A percentile compares a stretch with the other conserved stretches of the same genome.
These are phyloP conservation scores for Akanthomyces muscarius DNA, from an alignment of 2,329 filamentous ascomycete genomes.

Conservation along the genomic window DNA sequence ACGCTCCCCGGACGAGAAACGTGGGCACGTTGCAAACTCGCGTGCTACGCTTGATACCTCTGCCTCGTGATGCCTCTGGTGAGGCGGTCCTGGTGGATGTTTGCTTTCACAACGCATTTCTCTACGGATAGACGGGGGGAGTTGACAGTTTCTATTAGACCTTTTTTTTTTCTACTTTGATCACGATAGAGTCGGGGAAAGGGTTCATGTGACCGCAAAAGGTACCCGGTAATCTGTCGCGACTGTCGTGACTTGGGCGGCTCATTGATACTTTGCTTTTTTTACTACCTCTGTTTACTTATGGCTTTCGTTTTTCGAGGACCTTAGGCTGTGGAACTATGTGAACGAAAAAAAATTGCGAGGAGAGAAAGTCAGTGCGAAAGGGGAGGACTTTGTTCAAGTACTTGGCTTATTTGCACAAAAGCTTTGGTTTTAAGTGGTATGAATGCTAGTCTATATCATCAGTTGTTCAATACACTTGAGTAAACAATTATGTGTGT, in stretches of 20 bases:
- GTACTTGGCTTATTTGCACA: conserved; percentile 17
- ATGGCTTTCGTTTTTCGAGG: conserved; percentile 8
- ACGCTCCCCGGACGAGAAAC: not conserved
- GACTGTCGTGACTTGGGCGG: conserved; percentile 13
- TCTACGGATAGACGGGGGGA: conserved; percentile 27
- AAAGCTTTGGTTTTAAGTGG: conserved; percentile 14
- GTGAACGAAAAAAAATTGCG: conserved; percentile 6
- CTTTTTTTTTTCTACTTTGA: conserved; percentile 18
- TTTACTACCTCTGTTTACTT: conserved; percentile 12
- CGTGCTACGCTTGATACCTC: conserved; percentile 13
- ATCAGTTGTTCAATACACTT: conserved; percentile 9
- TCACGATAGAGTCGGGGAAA: conserved; percentile 25
- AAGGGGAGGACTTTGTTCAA: not conserved
- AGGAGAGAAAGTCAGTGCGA: not conserved
- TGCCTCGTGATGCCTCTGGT: not conserved
- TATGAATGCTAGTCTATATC: conserved; percentile 13
- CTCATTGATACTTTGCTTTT: conserved; percentile 10
- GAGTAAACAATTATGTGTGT: not conserved
- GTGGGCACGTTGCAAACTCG: conserved; percentile 18
- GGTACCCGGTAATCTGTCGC: conserved; percentile 16
- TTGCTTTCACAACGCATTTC: conserved; percentile 20
- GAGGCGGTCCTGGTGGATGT: conserved; percentile 16
- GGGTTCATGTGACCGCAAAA: conserved; percentile 14
- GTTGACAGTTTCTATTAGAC: conserved; percentile 29
- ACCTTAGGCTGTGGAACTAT: not conserved